These are phyloP conservation scores for Solanum pimpinellifolium DNA, from an alignment of 257 asterid genomes.

Conservation along the genomic window DNA sequence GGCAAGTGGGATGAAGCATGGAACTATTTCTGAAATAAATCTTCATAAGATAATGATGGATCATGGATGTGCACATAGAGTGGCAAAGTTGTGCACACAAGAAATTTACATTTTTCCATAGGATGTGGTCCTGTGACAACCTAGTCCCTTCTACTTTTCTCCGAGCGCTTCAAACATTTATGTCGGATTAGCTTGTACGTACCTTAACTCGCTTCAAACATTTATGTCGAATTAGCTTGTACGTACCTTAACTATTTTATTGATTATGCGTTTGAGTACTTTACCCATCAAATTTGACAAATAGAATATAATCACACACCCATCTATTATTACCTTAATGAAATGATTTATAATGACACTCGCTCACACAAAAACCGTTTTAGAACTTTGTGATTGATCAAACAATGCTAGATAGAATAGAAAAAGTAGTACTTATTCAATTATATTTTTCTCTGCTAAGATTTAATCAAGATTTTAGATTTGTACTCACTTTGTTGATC, in stretches of 20 bases:
- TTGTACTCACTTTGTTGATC: neutral
- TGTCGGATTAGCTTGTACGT: neutral
- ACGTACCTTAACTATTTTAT: neutral
- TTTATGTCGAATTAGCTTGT: neutral
- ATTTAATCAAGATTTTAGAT: neutral
- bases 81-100: neutral
- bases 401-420: neutral
- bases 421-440: neutral
- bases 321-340: too few relatives aligned
- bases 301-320: too few relatives aligned
- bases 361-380: neutral
- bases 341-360: neutral
- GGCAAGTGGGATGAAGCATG: neutral
- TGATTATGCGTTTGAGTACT: neutral
- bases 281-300: too few relatives aligned
- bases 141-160: neutral
- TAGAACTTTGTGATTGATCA: too few relatives aligned
- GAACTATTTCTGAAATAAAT: neutral
- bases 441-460: neutral
- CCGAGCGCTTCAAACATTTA: neutral
- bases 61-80: neutral
- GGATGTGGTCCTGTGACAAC: neutral
- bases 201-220: neutral
- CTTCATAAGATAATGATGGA: neutral
- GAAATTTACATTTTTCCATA: neutral